Conservation (phyloP, 2,329 filamentous ascomycete species). For the Penicillium sp. region DNA sequence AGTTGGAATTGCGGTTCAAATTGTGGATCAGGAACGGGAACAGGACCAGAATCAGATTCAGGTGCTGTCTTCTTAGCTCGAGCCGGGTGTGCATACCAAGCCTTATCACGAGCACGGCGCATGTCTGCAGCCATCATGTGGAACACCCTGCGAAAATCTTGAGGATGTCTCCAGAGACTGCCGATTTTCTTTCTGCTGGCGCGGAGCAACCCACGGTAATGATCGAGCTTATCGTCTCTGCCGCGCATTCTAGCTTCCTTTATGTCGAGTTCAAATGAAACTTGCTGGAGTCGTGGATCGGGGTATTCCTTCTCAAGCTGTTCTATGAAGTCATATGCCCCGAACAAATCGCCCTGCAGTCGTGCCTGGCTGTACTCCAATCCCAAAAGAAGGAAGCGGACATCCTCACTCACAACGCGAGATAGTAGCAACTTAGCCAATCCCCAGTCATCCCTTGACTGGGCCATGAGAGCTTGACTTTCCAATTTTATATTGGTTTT, state of each 20-base stretch:
- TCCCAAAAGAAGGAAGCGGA: neutral
- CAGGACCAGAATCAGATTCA: too few relatives aligned
- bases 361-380: neutral
- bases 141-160: neutral
- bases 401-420: neutral
- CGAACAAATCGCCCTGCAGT: accelerated
- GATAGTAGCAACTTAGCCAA: neutral
- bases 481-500: neutral
- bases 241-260: too few relatives aligned
- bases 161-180: neutral
- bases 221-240: too few relatives aligned
- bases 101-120: neutral
- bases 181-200: neutral
- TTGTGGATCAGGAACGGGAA: too few relatives aligned
- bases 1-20: too few relatives aligned
- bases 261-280: neutral
- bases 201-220: too few relatives aligned
- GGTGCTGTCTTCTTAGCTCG: neutral
- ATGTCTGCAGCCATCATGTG: neutral
- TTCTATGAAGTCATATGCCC: neutral
- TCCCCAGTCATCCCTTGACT: neutral
- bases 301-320: neutral
- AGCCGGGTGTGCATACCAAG: neutral
- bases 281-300: neutral
- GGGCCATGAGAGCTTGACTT: neutral